Evolutionary conservation across 148 eudicot genomes (phyloP).

Genomic region (Drosera capensis): DNA sequence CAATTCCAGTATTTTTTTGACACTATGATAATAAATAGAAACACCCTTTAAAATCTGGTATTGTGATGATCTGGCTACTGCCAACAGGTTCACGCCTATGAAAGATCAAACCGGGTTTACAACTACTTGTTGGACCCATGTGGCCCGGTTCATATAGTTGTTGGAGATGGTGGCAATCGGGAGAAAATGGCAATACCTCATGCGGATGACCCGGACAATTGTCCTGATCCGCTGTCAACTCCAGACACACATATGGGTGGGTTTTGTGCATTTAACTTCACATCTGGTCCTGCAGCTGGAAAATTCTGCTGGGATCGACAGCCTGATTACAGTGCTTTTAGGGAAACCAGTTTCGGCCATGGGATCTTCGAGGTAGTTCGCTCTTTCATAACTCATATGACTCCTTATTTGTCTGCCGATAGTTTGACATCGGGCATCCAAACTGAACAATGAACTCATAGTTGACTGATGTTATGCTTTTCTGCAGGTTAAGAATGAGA

Average conservation of each 20-base stretch:
- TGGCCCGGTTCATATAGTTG: slow-evolving; percentile 66
- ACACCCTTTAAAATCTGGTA: neutral
- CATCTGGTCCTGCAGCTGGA: slow-evolving; percentile 83
- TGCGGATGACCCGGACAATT: slow-evolving; percentile 74
- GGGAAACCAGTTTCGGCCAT: slow-evolving; percentile 96
- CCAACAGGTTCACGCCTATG: slow-evolving; percentile 89
- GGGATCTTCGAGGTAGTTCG: slow-evolving; percentile 77
- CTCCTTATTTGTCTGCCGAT: too few species aligned
- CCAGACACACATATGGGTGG: slow-evolving; percentile 77
- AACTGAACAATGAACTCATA: too few species aligned
- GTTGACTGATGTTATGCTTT: too few species aligned
- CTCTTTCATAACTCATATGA: too few species aligned
- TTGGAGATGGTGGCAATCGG: slow-evolving; percentile 94
- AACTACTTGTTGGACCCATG: slow-evolving; percentile 76
- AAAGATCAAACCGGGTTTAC: slow-evolving; percentile 89
- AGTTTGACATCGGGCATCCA: too few species aligned
- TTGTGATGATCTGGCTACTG: neutral
- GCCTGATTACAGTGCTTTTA: slow-evolving; percentile 79
- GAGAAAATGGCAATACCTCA: slow-evolving; percentile 88
- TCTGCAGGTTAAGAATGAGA: slow-evolving; percentile 72
- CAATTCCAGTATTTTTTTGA: neutral
- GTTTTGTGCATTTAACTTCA: slow-evolving; percentile 79
- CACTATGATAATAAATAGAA: neutral
- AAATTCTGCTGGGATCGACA: slow-evolving; percentile 93
- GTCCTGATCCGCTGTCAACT: slow-evolving; percentile 68